Conservation (phyloP, 257 asterid species). For the Nicotiana paniculata region DNA sequence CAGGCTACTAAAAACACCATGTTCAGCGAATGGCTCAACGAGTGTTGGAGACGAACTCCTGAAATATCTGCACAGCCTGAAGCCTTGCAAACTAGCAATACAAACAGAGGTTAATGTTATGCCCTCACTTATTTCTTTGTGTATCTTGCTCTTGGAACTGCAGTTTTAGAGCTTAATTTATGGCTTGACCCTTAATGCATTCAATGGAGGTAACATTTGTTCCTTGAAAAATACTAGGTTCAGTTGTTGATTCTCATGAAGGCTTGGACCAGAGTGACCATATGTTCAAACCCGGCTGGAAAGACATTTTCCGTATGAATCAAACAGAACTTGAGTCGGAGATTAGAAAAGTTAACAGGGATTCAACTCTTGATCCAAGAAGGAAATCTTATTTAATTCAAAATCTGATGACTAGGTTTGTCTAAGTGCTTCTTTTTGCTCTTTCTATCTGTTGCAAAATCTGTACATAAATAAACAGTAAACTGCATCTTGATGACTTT, state of each 20-base stretch:
- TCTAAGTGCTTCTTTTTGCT: constrained; percentile 2
- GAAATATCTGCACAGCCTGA: constrained; percentile 27
- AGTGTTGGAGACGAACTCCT: constrained; percentile 34
- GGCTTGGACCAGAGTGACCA: constrained; percentile 24
- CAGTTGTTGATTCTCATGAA: constrained; percentile 30
- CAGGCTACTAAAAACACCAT: constrained; percentile 45
- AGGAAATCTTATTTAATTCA: constrained; percentile 42
- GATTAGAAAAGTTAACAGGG: constrained; percentile 37
- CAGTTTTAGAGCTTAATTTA: not conserved
- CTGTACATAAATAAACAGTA: not conserved
- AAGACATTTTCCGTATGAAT: constrained; percentile 48
- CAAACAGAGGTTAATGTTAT: constrained; percentile 19
- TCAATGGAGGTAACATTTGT: not conserved
- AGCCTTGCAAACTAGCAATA: constrained; percentile 11
- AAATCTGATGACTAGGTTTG: constrained; percentile 44
- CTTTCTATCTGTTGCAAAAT: not conserved
- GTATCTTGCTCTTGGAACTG: not conserved
- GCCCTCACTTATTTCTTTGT: not conserved
- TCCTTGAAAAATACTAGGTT: not conserved
- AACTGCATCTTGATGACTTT: not conserved
- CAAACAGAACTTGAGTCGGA: constrained; percentile 51
- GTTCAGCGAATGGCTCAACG: constrained; percentile 51
- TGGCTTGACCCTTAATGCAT: not conserved
- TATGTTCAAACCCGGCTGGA: constrained; percentile 48
- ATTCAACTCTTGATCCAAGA: constrained; percentile 42